phyloP scores from a whole-genome alignment of 805 yeast genomes.

The Starmerella khaoyaiensis region DNA sequence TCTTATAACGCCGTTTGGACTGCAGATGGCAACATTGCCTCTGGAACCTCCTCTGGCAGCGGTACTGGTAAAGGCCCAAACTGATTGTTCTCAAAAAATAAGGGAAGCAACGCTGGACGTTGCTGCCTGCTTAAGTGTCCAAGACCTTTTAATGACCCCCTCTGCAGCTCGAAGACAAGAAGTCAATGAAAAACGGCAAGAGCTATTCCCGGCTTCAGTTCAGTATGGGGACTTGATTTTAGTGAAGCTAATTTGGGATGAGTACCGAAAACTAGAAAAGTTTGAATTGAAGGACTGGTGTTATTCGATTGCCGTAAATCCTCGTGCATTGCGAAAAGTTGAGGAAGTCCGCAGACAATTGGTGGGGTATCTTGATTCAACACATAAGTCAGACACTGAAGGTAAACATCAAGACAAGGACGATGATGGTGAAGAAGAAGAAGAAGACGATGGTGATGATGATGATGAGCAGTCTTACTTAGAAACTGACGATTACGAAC shows the following conservation, averaged over 20 bases:
- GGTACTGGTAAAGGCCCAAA: conserved; percentile 61
- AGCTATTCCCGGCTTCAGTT: conserved; percentile 56
- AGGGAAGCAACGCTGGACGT: conserved; percentile 67
- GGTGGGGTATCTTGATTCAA: conserved; percentile 43
- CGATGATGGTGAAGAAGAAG: conserved; percentile 15
- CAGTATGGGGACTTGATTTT: conserved; percentile 72
- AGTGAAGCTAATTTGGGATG: conserved; percentile 62
- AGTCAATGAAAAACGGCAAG: conserved; percentile 59
- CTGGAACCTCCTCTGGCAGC: conserved; percentile 85
- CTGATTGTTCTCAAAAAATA: conserved; percentile 28
- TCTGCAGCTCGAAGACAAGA: conserved; percentile 72
- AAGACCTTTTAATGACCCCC: conserved; percentile 71
- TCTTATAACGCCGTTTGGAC: conserved; percentile 64
- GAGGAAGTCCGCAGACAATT: conserved; percentile 63
- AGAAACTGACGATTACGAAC: conserved; percentile 35
- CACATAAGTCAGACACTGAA: not conserved
- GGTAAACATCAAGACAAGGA: not conserved
- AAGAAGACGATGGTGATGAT: conserved; percentile 3
- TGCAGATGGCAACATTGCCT: conserved; percentile 77
- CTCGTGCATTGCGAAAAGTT: conserved; percentile 70
- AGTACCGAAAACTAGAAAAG: conserved; percentile 29
- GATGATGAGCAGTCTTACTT: conserved; percentile 5
- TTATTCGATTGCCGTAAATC: conserved; percentile 57
- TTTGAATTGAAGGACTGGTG: conserved; percentile 78
- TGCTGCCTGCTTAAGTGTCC: conserved; percentile 85